Evolutionary conservation across 306 rosid species (phyloP).

Genomic region (Acacia confusa): DNA sequence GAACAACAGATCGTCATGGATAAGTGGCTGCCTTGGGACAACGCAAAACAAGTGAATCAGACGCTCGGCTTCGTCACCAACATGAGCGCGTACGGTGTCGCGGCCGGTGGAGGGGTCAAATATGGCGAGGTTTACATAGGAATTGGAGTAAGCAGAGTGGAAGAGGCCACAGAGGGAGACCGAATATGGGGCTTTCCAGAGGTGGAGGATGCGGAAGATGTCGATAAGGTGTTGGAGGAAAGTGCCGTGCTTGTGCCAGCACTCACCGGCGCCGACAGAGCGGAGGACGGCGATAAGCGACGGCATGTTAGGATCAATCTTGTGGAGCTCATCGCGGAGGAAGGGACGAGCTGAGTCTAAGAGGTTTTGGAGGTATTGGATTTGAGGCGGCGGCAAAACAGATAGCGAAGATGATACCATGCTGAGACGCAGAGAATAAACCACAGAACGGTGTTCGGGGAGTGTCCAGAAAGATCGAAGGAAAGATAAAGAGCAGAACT

Average conservation of each 20-base stretch:
- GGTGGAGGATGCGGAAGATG: conserved; percentile 62
- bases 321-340: conserved; percentile 69
- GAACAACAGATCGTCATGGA: conserved; percentile 79
- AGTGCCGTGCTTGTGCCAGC: conserved; percentile 97
- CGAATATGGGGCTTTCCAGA: conserved; percentile 59
- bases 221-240: conserved; percentile 82
- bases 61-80: conserved; percentile 66
- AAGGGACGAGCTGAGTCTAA: conserved; percentile 68
- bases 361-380: conserved; percentile 34
- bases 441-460: too few relatives aligned
- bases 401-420: neutral
- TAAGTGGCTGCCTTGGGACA: conserved; percentile 73
- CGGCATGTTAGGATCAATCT: conserved; percentile 54
- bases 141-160: conserved; percentile 90
- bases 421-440: neutral
- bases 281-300: conserved; percentile 50
- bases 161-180: conserved; percentile 87
- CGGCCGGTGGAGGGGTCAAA: conserved; percentile 86
- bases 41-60: conserved; percentile 74
- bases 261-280: conserved; percentile 84
- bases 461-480: too few relatives aligned
- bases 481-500: too few relatives aligned
- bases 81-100: conserved; percentile 54
- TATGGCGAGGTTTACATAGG: conserved; percentile 91
- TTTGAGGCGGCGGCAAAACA: neutral